These are phyloP conservation scores for Delonix regia DNA, from an alignment of 306 rosid species.

Conservation along the genomic window DNA sequence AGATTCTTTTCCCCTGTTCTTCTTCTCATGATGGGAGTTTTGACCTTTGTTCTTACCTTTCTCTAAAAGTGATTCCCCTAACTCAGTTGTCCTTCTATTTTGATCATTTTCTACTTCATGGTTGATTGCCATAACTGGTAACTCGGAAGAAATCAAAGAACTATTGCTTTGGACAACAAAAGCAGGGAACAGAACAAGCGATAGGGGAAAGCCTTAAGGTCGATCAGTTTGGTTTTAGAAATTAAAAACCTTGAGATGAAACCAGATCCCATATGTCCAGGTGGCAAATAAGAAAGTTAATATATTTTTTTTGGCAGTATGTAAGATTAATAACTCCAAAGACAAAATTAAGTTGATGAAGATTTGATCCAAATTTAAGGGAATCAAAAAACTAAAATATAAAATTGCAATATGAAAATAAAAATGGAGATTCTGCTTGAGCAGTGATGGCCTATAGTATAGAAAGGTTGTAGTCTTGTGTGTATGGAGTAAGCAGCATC, in stretches of 20 bases:
- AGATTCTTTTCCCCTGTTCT: not conserved
- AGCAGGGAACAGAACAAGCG: not conserved
- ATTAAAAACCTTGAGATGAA: not conserved
- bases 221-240: not conserved
- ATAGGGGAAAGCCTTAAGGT: not conserved
- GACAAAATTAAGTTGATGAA: not conserved
- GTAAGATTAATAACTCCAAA: not conserved
- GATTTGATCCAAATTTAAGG: not conserved
- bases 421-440: not conserved
- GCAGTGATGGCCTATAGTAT: no score
- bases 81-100: not conserved
- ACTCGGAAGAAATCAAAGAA: not conserved
- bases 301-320: not conserved
- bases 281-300: not conserved
- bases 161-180: not conserved
- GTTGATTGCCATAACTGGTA: conserved; percentile 7
- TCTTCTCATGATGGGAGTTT: not conserved
- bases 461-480: not conserved
- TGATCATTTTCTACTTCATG: not conserved
- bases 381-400: not conserved
- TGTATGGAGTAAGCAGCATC: not conserved
- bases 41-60: not conserved
- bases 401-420: not conserved
- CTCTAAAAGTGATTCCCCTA: not conserved
- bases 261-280: not conserved